Conservation (phyloP, 1,284 basidiomycete genomes). For the Trichosporon sp. region DNA sequence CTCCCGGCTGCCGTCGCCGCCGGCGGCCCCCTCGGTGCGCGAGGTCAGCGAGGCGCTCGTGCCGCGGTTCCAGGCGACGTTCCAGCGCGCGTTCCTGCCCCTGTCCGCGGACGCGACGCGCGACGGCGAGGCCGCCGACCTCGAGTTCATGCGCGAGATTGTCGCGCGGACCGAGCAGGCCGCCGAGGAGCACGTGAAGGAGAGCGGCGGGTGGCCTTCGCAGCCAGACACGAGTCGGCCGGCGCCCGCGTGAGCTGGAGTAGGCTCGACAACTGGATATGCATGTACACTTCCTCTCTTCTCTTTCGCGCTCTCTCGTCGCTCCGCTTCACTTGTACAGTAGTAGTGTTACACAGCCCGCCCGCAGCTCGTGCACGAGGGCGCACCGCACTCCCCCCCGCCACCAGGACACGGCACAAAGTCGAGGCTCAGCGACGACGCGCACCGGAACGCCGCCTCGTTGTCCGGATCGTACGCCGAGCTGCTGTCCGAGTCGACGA, state of each 20-base stretch:
- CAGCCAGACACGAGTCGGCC: conserved; percentile 21
- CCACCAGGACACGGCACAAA: not conserved
- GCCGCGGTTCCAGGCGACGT: conserved; percentile 39
- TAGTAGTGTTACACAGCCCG: not conserved
- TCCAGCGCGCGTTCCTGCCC: conserved; percentile 31
- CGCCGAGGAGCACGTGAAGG: conserved; percentile 23
- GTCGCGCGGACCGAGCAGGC: conserved; percentile 30
- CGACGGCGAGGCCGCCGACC: conserved; percentile 16
- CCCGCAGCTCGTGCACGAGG: not conserved
- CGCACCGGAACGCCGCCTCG: not conserved
- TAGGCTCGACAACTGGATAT: not conserved
- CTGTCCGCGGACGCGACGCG: conserved; percentile 15
- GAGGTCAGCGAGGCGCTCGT: conserved; percentile 32
- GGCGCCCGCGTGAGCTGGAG: not conserved
- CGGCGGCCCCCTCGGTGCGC: conserved; percentile 22
- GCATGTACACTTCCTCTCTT: not conserved
- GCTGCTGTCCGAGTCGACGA: not conserved
- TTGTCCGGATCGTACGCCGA: not conserved
- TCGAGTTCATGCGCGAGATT: conserved; percentile 27
- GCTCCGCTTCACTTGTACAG: not conserved
- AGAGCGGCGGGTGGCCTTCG: conserved; percentile 32
- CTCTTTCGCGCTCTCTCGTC: not conserved
- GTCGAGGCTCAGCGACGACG: not conserved
- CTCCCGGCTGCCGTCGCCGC: conserved; percentile 3
- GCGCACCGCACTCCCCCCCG: not conserved